Evolutionary conservation across 768 basidiomycete species (phyloP).

Genomic region (Agaricus subrufescens): DNA sequence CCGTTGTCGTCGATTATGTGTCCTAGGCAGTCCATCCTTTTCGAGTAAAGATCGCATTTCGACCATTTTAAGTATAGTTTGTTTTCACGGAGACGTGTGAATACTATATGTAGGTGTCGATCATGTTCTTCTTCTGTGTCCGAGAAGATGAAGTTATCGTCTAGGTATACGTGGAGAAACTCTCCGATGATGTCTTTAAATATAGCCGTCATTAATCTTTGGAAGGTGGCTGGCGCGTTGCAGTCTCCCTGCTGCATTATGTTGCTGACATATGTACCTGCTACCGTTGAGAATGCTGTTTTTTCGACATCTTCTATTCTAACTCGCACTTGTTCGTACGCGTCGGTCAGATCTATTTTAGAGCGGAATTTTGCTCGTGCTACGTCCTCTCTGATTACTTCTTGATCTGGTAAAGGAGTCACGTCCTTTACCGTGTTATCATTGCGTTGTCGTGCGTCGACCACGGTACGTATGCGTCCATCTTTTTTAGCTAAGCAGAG

Average conservation of each 20-base stretch:
- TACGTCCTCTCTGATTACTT: slow-evolving; percentile 24
- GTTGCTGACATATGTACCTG: slow-evolving; percentile 26
- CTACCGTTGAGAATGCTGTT: slow-evolving; percentile 21
- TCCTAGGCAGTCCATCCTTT: slow-evolving; percentile 30
- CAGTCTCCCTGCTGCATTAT: slow-evolving; percentile 26
- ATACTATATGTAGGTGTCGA: slow-evolving; percentile 19
- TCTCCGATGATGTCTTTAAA: slow-evolving; percentile 26
- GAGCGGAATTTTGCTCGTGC: slow-evolving; percentile 22
- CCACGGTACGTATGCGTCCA: slow-evolving; percentile 19
- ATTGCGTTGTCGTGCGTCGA: slow-evolving; percentile 31
- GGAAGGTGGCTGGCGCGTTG: slow-evolving; percentile 15
- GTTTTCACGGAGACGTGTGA: slow-evolving; percentile 19
- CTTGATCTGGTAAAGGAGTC: slow-evolving; percentile 19
- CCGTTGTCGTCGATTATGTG: slow-evolving; percentile 35
- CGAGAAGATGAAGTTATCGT: slow-evolving; percentile 31
- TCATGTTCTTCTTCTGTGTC: slow-evolving; percentile 28
- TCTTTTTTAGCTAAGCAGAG: slow-evolving; percentile 22
- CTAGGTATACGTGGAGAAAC: slow-evolving; percentile 18
- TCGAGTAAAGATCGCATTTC: slow-evolving; percentile 27
- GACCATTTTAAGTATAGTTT: slow-evolving; percentile 23
- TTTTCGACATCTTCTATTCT: slow-evolving; percentile 20
- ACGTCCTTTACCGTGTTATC: slow-evolving; percentile 29
- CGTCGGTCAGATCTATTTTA: slow-evolving; percentile 32
- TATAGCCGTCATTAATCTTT: slow-evolving; percentile 29
- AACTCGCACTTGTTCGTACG: slow-evolving; percentile 34